Evolutionary conservation across 1,284 basidiomycete species (phyloP).

Genomic region (Athelia psychrophila): DNA sequence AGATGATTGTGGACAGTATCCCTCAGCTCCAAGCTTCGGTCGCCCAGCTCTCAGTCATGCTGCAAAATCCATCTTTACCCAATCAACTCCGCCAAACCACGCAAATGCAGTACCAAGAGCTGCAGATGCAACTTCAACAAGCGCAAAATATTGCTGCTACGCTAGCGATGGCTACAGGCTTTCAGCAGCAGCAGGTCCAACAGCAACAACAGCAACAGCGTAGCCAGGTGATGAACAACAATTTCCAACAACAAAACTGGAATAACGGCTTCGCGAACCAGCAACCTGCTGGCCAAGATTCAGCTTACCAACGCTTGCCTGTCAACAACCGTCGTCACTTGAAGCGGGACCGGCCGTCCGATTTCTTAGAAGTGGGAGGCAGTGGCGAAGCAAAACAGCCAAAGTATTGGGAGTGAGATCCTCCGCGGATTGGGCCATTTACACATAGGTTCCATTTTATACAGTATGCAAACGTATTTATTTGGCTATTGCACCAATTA

Average conservation of each 20-base stretch:
- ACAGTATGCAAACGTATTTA: too few relatives aligned
- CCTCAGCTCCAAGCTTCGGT: constrained; percentile 80
- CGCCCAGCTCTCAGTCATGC: constrained; percentile 67
- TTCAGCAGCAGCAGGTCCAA: constrained; percentile 46
- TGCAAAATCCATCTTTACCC: constrained; percentile 73
- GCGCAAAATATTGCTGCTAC: constrained; percentile 65
- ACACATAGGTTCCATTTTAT: too few relatives aligned
- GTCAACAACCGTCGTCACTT: constrained; percentile 73
- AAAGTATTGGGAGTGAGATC: constrained; percentile 71
- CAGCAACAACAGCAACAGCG: constrained; percentile 32
- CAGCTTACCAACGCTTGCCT: constrained; percentile 80
- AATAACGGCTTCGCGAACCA: constrained; percentile 57
- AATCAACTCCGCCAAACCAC: constrained; percentile 71
- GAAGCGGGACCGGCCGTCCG: constrained; percentile 78
- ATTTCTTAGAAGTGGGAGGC: constrained; percentile 73
- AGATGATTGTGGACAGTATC: constrained; percentile 68
- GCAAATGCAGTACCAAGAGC: constrained; percentile 72
- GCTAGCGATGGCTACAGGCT: constrained; percentile 48
- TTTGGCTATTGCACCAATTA: too few relatives aligned
- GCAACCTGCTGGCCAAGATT: constrained; percentile 65
- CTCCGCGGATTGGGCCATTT: constrained; percentile 1
- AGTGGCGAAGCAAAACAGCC: constrained; percentile 61
- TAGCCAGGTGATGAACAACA: constrained; percentile 21
- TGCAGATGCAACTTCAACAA: constrained; percentile 74
- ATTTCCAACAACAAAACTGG: constrained; percentile 39